Evolutionary conservation across 2,329 filamentous ascomycete species (phyloP).

Genomic region (Bertia moriformis): DNA sequence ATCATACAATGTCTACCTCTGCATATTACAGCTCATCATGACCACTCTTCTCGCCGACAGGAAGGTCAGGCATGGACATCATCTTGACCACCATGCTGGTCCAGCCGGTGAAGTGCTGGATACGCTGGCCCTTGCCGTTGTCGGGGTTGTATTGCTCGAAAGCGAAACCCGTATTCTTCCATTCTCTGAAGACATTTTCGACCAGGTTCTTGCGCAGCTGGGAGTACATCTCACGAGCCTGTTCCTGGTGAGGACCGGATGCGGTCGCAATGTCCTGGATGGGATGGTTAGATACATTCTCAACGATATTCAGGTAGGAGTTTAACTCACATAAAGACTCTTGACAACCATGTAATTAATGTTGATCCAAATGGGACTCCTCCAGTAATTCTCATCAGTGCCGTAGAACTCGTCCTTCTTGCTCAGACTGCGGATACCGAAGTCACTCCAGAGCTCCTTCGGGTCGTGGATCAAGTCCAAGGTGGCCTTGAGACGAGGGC

Average conservation of each 20-base stretch:
- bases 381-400: conserved; percentile 93
- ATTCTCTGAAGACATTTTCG: conserved; percentile 73
- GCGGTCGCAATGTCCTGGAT: conserved; percentile 46
- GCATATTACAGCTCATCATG: conserved; percentile 31
- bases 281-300: conserved; percentile 5
- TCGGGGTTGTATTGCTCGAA: conserved; percentile 98
- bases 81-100: conserved; percentile 97
- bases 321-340: conserved; percentile 59
- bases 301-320: conserved; percentile 1
- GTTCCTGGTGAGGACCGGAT: conserved; percentile 52
- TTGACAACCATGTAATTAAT: conserved; percentile 82
- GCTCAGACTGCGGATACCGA: conserved; percentile 81
- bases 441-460: conserved; percentile 75
- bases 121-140: conserved; percentile 82
- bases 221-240: conserved; percentile 61
- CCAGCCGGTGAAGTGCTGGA: conserved; percentile 97
- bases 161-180: conserved; percentile 84
- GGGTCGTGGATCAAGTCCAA: conserved; percentile 68
- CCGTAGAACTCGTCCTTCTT: conserved; percentile 71
- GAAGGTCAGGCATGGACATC: conserved; percentile 76
- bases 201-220: conserved; percentile 71
- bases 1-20: no score
- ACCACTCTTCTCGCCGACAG: conserved; percentile 8
- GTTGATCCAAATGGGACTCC: conserved; percentile 86
- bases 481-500: conserved; percentile 58